Evolutionary conservation across 169 alveolate genomes (phyloP), one percentile per base, ranked within the genome.

Genomic region (Eimeria necatrix): DNA sequence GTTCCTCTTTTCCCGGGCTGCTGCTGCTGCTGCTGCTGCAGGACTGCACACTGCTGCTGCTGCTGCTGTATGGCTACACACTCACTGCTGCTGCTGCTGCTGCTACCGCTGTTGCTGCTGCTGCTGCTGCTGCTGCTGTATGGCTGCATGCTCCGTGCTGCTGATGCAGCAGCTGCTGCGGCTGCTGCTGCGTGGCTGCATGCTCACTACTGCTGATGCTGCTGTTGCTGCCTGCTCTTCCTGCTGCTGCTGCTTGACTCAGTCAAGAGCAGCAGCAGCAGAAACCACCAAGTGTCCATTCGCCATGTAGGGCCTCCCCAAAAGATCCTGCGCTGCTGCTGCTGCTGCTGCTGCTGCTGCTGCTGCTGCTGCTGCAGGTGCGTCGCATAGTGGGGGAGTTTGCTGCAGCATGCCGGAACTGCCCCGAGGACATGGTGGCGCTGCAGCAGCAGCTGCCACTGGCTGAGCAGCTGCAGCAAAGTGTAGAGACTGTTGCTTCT

Each of bases 321-420:
- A 12, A 14, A 24, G n/a, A 0, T 7, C 5, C n/a, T n/a, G 12
- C n/a, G 78, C 78, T 68, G 78, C 78, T 56, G 68, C 68, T 56
- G 68, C 68, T 56, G 68, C 68, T 56, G 68, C 68, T 56, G 32
- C 32, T 18, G 78, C 32, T 18, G 78, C n/a, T 56, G 64, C 68
- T 56, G 68, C 68, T 56, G 68, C 68, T 56, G 32, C 32, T 18
- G 78, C 32, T 18, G 78, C n/a, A n/a, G 78, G 78, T n/a, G n/a
- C 32, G 78, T n/a, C 32, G 78, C 32, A 18, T 68, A 16, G 32
- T 12, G 46, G 32, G 32, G 78, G 46, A 12, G 78, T 12, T 18
- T n/a, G 78, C 78, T 68, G 78, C 78, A 18, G 78, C 32, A 1
- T 68, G 78, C 78, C n/a, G 78, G 2, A 68, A n/a, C n/a, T 68